A percentile compares a stretch with the other conserved stretches of the same genome.
These are phyloP conservation scores for Linum lewisii DNA, from an alignment of 345 rosid species.

Conservation along the genomic window DNA sequence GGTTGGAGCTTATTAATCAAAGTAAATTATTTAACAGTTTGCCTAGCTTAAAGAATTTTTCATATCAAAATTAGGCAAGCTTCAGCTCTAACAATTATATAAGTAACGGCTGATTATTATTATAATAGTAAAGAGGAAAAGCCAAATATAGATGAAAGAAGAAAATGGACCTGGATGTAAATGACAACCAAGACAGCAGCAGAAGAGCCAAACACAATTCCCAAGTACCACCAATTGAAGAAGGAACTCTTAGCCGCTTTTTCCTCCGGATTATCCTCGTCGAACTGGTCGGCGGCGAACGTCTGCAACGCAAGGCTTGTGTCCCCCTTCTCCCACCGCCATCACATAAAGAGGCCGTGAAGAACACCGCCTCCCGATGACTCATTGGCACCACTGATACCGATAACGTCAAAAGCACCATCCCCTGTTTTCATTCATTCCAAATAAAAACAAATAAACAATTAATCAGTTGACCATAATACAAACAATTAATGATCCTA, in stretches of 20 bases:
- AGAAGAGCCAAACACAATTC: slow-evolving; percentile 50
- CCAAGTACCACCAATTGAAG: slow-evolving; percentile 87
- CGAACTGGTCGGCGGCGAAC: slow-evolving; percentile 90
- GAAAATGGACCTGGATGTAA: slow-evolving; percentile 48
- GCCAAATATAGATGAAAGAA: not conserved
- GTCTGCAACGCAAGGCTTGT: slow-evolving; percentile 91
- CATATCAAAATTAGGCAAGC: no score
- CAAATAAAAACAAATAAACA: not conserved
- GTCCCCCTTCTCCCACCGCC: slow-evolving; percentile 88
- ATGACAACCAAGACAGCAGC: slow-evolving; percentile 45
- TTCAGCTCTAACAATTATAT: no score
- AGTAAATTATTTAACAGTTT: no score
- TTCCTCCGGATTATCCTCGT: slow-evolving; percentile 47
- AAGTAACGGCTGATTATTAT: no score
- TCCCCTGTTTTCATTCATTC: slow-evolving; percentile 37
- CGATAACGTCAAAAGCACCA: slow-evolving; percentile 51
- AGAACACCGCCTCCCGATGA: slow-evolving; percentile 45
- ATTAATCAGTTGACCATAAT: not conserved
- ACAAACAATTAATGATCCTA: no score
- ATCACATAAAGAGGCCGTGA: slow-evolving; percentile 58
- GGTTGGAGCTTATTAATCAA: no score
- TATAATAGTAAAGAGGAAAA: no score
- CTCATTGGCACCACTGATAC: slow-evolving; percentile 36
- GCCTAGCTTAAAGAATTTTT: no score
- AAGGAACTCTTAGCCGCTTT: slow-evolving; percentile 76